These are phyloP conservation scores for Alisma plantagoaquatica DNA, from an alignment of 106 monocot species.

Conservation along the genomic window DNA sequence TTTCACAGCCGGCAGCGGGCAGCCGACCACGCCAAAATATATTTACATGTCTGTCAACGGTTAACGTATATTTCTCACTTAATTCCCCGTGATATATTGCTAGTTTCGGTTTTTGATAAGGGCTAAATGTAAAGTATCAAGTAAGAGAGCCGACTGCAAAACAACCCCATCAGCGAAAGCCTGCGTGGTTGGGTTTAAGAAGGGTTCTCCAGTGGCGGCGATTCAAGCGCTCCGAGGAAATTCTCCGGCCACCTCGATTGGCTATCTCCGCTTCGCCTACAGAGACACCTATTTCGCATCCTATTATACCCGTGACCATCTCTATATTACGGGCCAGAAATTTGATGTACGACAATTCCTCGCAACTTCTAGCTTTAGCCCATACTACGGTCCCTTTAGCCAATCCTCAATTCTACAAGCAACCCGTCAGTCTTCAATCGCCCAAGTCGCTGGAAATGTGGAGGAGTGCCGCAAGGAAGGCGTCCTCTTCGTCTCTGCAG, in stretches of 20 bases:
- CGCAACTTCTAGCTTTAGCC: not conserved
- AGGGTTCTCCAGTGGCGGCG: constrained; percentile 8
- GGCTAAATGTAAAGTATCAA: no score
- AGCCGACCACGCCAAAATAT: no score
- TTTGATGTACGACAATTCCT: constrained; percentile 24
- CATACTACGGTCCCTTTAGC: not conserved
- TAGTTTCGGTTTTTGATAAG: no score
- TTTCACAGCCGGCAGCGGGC: no score
- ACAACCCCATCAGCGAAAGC: no score
- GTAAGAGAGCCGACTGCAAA: no score
- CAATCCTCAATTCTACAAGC: not conserved
- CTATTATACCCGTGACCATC: not conserved
- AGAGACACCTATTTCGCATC: not conserved
- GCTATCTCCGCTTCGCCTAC: not conserved
- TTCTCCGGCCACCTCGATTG: not conserved
- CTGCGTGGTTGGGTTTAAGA: constrained; percentile 18
- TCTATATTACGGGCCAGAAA: not conserved
- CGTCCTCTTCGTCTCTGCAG: not conserved
- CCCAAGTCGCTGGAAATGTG: constrained; percentile 9
- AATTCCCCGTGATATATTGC: no score
- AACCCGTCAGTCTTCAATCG: not conserved
- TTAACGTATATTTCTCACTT: no score
- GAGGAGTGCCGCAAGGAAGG: constrained; percentile 7
- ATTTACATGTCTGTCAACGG: no score
- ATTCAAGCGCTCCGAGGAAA: not conserved